These are phyloP conservation scores for Myxozyma vanderwaltii DNA, from an alignment of 805 yeast species.

Conservation along the genomic window DNA sequence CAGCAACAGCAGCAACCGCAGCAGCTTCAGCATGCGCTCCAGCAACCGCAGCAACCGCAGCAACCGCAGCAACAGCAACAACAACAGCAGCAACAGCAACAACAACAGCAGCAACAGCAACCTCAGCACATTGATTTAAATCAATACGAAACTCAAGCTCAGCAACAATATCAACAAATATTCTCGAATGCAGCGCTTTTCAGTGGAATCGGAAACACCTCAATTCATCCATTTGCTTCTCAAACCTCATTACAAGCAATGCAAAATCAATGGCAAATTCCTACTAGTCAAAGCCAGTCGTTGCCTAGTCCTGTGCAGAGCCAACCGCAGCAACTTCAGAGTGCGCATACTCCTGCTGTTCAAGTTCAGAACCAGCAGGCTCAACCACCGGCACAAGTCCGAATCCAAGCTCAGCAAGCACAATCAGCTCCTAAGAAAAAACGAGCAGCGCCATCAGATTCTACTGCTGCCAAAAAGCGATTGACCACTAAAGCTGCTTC, in stretches of 20 bases:
- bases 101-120: background rate
- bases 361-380: background rate
- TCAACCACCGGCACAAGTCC: background rate
- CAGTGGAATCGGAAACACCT: background rate
- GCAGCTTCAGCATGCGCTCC: slow-evolving; percentile 1
- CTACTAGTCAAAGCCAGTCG: background rate
- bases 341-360: background rate
- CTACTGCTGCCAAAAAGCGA: background rate
- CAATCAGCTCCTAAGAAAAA: slow-evolving; percentile 3
- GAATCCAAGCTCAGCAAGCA: background rate
- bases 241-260: background rate
- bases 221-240: background rate
- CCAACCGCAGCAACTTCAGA: background rate
- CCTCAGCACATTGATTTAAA: background rate
- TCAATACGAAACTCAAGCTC: slow-evolving; percentile 7
- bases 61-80: background rate
- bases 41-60: too few species aligned
- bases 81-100: background rate
- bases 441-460: background rate
- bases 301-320: background rate
- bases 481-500: slow-evolving; percentile 4
- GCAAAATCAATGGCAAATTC: slow-evolving; percentile 8
- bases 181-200: slow-evolving; percentile 10
- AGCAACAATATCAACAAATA: slow-evolving; percentile 14
- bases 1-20: slow-evolving; percentile 3